Percentiles rank a stretch among this genome's conserved stretches.
Conservation (phyloP, 805 yeast genomes). For the Wickerhamiella nectarea region DNA sequence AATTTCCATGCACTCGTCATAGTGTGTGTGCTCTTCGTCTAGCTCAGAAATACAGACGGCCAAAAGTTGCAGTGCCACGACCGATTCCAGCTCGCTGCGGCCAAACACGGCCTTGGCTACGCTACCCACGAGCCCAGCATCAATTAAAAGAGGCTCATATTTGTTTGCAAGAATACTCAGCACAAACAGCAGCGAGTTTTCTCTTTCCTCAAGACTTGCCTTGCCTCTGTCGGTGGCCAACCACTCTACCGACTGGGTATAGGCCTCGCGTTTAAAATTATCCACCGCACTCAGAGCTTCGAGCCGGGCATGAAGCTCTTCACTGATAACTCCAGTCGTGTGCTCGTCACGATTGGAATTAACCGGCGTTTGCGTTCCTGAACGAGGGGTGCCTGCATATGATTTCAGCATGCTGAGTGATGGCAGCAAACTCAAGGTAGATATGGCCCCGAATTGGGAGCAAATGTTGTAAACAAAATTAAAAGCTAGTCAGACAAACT, state of each 20-base stretch:
- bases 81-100: constrained; percentile 23
- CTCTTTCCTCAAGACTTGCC: constrained; percentile 23
- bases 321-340: constrained; percentile 16
- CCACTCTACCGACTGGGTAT: constrained; percentile 20
- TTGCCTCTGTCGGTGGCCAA: constrained; percentile 22
- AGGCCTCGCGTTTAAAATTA: constrained; percentile 11
- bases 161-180: constrained; percentile 21
- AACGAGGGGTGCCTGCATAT: constrained; percentile 6
- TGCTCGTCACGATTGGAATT: constrained; percentile 9
- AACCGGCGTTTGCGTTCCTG: constrained; percentile 5
- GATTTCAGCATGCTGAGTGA: neutral
- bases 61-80: constrained; percentile 23
- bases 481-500: too few relatives aligned
- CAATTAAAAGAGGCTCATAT: constrained; percentile 23
- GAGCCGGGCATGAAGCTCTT: constrained; percentile 17
- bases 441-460: too few relatives aligned
- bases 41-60: constrained; percentile 19
- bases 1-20: constrained; percentile 15
- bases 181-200: constrained; percentile 23
- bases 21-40: constrained; percentile 18
- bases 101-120: constrained; percentile 15
- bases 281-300: constrained; percentile 12
- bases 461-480: too few relatives aligned
- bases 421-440: too few relatives aligned
- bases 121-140: constrained; percentile 14